A percentile compares a stretch with the other conserved stretches of the same genome.
These are phyloP conservation scores for Gonapodya sp. DNA, from an alignment of 192 early-diverging fungal species.

Conservation along the genomic window DNA sequence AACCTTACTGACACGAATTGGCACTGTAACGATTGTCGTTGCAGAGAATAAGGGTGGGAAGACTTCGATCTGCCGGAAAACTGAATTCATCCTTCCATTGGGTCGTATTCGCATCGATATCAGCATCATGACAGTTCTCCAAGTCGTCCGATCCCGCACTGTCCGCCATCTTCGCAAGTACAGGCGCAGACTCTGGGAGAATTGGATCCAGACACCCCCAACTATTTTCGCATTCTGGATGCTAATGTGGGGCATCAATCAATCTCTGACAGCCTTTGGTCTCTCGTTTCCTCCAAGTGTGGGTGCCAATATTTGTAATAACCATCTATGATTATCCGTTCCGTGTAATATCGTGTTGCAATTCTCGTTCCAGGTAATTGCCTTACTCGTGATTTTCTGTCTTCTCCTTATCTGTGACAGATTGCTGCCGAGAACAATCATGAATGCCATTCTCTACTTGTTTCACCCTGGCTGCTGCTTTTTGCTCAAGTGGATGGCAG, in stretches of 20 bases:
- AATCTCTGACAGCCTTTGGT: neutral
- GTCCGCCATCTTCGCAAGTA: neutral
- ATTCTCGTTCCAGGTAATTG: neutral
- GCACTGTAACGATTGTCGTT: no score
- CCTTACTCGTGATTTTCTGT: neutral
- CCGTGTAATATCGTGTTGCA: neutral
- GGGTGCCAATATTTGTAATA: neutral
- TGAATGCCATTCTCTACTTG: neutral
- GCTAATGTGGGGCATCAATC: slow-evolving; percentile 4
- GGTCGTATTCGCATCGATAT: no score
- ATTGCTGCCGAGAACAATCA: neutral
- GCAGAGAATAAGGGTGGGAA: no score
- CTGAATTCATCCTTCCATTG: no score
- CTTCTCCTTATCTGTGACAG: neutral
- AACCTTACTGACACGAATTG: no score
- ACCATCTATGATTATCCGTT: no score
- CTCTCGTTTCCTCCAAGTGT: neutral
- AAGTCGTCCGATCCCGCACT: no score
- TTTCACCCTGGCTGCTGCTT: slow-evolving; percentile 5
- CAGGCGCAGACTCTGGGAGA: neutral
- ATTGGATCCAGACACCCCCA: slow-evolving; percentile 1
- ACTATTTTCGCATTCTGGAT: neutral
- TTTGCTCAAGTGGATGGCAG: slow-evolving; percentile 11
- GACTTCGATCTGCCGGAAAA: no score
- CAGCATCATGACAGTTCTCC: no score